These are phyloP conservation scores for Funneliformis mosseae DNA, from an alignment of 192 early-diverging fungal genomes.

Conservation along the genomic window DNA sequence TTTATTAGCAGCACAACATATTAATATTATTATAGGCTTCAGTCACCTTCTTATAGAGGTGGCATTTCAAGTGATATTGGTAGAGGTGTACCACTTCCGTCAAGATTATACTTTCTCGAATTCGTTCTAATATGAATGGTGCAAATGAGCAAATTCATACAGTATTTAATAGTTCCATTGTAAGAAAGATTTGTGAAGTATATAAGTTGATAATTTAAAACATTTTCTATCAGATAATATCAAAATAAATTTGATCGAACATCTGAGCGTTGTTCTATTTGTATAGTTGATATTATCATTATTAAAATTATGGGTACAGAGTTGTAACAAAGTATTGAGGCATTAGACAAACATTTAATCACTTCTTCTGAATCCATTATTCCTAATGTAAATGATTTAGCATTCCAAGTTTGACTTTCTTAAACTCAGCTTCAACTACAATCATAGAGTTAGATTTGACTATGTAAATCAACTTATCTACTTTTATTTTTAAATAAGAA, in stretches of 20 bases:
- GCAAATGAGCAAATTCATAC: slow-evolving; percentile 25
- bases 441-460: slow-evolving; percentile 53
- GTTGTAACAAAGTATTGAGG: slow-evolving; percentile 66
- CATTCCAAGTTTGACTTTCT: slow-evolving; percentile 71
- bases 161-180: neutral
- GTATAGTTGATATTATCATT: slow-evolving; percentile 66
- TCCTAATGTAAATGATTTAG: slow-evolving; percentile 66
- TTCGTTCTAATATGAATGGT: neutral
- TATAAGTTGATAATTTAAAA: slow-evolving; percentile 24
- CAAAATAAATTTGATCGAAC: neutral
- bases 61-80: slow-evolving; percentile 9
- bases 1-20: neutral
- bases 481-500: slow-evolving; percentile 72
- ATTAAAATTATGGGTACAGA: slow-evolving; percentile 70
- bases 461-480: slow-evolving; percentile 83
- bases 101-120: neutral
- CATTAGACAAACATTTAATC: slow-evolving; percentile 65
- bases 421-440: slow-evolving; percentile 61
- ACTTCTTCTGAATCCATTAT: slow-evolving; percentile 54
- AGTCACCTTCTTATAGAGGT: slow-evolving; percentile 5
- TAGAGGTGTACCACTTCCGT: neutral
- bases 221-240: neutral
- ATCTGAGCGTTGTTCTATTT: slow-evolving; percentile 42
- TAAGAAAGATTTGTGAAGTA: slow-evolving; percentile 5
- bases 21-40: slow-evolving; percentile 35